These are phyloP conservation scores for Hypoxylon lienhwacheense DNA, from an alignment of 495 filamentous ascomycete species.

Conservation along the genomic window DNA sequence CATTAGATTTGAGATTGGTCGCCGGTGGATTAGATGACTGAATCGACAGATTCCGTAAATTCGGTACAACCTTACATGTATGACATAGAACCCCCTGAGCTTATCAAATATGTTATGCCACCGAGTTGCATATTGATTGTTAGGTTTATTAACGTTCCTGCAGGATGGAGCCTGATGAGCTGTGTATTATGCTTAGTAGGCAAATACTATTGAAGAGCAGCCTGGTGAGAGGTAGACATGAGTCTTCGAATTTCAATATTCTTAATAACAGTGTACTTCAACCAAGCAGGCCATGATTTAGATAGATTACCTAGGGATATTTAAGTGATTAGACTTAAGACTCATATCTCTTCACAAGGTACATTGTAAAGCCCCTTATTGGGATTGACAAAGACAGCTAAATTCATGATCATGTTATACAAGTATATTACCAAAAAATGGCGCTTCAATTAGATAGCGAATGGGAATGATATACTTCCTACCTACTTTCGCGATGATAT, in stretches of 20 bases:
- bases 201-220: too few relatives aligned
- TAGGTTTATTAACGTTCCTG: constrained; percentile 24
- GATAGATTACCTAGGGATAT: too few relatives aligned
- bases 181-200: neutral
- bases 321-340: too few relatives aligned
- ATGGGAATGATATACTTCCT: neutral
- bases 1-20: constrained; percentile 16
- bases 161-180: constrained; percentile 18
- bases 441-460: neutral
- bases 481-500: neutral
- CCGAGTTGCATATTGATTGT: constrained; percentile 28
- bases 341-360: too few relatives aligned
- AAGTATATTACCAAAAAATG: too few relatives aligned
- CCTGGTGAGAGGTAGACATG: too few relatives aligned
- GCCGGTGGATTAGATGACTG: constrained; percentile 23
- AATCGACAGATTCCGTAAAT: constrained; percentile 15
- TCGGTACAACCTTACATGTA: constrained; percentile 6
- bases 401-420: too few relatives aligned
- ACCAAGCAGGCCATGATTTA: too few relatives aligned
- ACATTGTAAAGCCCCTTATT: too few relatives aligned
- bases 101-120: constrained; percentile 13
- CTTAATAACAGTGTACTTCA: too few relatives aligned
- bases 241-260: too few relatives aligned
- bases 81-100: constrained; percentile 18
- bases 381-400: too few relatives aligned